Evolutionary conservation across 257 asterid species (phyloP).

Genomic region (Petunia secreta): DNA sequence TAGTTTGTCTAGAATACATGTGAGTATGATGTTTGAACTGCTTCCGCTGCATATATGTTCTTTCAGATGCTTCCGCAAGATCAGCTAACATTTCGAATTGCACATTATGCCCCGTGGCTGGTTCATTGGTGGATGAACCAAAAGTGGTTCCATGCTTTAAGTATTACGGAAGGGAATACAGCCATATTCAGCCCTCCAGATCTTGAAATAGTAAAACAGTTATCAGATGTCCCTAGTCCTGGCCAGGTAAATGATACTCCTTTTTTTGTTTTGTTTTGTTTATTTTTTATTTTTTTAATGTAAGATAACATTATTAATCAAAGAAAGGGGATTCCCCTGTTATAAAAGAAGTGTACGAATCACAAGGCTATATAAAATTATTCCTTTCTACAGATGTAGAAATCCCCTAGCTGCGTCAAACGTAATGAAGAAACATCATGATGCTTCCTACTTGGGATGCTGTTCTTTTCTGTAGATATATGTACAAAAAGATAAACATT

Average conservation of each 20-base stretch:
- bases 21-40: too few relatives aligned
- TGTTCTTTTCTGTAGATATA: not conserved
- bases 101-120: constrained; percentile 77
- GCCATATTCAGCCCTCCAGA: constrained; percentile 55
- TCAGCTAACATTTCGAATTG: constrained; percentile 59
- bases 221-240: constrained; percentile 46
- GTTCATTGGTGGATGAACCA: constrained; percentile 90
- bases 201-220: constrained; percentile 52
- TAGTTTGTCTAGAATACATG: too few relatives aligned
- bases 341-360: not conserved
- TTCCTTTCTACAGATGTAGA: too few relatives aligned
- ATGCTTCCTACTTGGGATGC: not conserved
- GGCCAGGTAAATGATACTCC: constrained; percentile 52
- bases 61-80: constrained; percentile 45
- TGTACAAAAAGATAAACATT: not conserved
- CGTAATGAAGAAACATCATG: too few relatives aligned
- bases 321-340: not conserved
- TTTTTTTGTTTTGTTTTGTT: not conserved
- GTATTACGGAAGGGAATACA: constrained; percentile 50
- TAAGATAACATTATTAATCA: not conserved
- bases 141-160: constrained; percentile 68
- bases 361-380: not conserved
- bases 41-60: too few relatives aligned
- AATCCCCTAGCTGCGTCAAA: too few relatives aligned
- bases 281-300: not conserved